These are phyloP conservation scores for Hypoxylon sp. DNA, from an alignment of 2,329 filamentous ascomycete species.

Conservation along the genomic window DNA sequence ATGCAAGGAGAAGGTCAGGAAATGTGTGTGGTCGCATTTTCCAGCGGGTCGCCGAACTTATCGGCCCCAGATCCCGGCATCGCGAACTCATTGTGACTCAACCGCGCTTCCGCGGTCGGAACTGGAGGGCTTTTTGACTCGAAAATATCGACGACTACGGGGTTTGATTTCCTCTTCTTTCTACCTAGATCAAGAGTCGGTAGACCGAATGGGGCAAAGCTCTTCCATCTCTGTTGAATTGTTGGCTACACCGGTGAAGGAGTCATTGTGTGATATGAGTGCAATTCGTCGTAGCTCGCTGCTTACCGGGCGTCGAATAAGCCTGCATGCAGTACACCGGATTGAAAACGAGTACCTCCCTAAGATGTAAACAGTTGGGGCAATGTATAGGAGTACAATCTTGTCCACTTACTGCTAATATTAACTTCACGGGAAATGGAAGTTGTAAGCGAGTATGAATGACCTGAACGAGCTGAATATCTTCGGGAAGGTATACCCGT, in stretches of 20 bases:
- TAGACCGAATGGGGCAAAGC: neutral
- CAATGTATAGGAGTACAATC: neutral
- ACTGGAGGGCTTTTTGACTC: neutral
- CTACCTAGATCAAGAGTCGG: neutral
- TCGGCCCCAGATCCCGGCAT: slow-evolving; percentile 18
- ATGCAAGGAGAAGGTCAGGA: neutral
- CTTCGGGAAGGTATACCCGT: neutral
- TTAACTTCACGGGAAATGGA: neutral
- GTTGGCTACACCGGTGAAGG: neutral
- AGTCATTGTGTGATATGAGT: neutral
- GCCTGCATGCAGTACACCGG: neutral
- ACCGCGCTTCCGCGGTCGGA: slow-evolving; percentile 23
- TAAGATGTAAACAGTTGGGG: neutral
- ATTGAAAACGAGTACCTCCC: neutral
- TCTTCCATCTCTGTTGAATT: neutral
- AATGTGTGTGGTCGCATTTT: slow-evolving; percentile 1
- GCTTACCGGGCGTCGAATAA: neutral
- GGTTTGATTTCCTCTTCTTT: neutral
- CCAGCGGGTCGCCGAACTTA: slow-evolving; percentile 19
- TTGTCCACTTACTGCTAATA: neutral
- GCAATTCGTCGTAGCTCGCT: neutral
- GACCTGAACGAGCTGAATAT: neutral
- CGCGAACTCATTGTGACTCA: slow-evolving; percentile 22
- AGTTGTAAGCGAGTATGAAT: slow-evolving; percentile 7
- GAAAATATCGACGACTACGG: neutral